These are phyloP conservation scores for Telopea speciosissima DNA, from an alignment of 177 flowering plant genomes.

Conservation along the genomic window DNA sequence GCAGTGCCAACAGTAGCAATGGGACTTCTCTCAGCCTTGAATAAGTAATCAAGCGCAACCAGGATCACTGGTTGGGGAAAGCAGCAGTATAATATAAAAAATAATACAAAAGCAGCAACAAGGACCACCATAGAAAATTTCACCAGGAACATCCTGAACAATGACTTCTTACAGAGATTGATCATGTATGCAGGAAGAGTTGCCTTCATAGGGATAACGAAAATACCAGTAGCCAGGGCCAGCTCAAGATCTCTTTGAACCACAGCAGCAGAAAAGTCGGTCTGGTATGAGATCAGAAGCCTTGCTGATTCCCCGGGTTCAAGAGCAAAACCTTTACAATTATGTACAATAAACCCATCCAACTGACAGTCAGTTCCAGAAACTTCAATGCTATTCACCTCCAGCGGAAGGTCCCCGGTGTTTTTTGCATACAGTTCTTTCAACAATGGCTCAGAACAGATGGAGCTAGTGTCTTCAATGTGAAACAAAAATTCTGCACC, in stretches of 20 bases:
- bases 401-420: conserved; percentile 64
- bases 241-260: conserved; percentile 67
- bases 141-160: conserved; percentile 51
- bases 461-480: conserved; percentile 19
- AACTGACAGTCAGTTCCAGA: conserved; percentile 61
- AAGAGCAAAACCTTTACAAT: conserved; percentile 58
- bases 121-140: conserved; percentile 32
- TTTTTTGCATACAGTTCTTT: conserved; percentile 73
- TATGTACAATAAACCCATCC: conserved; percentile 62
- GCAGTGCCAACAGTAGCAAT: conserved; percentile 15
- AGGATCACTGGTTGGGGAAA: conserved; percentile 32
- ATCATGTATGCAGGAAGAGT: conserved; percentile 44
- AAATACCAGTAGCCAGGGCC: conserved; percentile 43
- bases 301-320: conserved; percentile 62
- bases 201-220: conserved; percentile 75
- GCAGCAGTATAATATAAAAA: conserved; percentile 29
- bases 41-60: conserved; percentile 23
- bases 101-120: conserved; percentile 30
- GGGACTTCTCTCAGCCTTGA: conserved; percentile 27
- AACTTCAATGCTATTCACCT: conserved; percentile 49
- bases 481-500: conserved; percentile 21
- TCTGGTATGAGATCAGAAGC: conserved; percentile 54
- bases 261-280: conserved; percentile 48
- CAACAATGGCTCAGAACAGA: conserved; percentile 37
- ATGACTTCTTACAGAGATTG: conserved; percentile 44